Evolutionary conservation across 2,329 filamentous ascomycete species (phyloP).

Genomic region (Hypoxylon sp.): DNA sequence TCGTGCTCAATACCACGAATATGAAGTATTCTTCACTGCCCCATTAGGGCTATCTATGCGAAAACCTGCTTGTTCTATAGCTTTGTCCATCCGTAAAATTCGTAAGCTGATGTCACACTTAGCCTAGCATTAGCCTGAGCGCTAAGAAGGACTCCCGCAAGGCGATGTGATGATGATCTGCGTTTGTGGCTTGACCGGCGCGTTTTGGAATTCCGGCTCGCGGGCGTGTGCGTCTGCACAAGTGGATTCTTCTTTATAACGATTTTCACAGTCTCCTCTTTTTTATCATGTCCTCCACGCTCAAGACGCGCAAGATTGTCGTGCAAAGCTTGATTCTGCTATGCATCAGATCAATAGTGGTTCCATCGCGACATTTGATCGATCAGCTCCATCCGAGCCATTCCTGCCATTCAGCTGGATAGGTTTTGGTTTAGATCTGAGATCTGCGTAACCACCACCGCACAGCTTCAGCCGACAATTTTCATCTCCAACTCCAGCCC

Average conservation of each 20-base stretch:
- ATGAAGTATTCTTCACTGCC: not conserved
- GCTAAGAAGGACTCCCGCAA: conserved; percentile 30
- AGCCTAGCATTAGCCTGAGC: conserved; percentile 20
- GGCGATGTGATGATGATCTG: conserved; percentile 40
- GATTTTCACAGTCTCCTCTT: conserved; percentile 33
- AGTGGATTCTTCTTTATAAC: conserved; percentile 42
- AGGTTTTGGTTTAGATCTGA: conserved; percentile 11
- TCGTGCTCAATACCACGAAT: not conserved
- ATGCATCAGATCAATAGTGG: conserved; percentile 40
- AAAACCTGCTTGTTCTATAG: conserved; percentile 13
- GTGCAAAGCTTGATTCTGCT: conserved; percentile 38
- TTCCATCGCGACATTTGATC: conserved; percentile 26
- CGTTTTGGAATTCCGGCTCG: conserved; percentile 37
- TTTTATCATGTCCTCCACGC: conserved; percentile 9
- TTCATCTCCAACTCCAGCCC: conserved; percentile 7
- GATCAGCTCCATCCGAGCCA: conserved; percentile 25
- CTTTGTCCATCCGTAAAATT: conserved; percentile 9
- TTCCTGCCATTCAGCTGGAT: conserved; percentile 13
- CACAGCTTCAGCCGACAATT: conserved; percentile 16
- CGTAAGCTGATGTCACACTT: conserved; percentile 25
- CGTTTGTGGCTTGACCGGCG: conserved; percentile 41
- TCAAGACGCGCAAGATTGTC: conserved; percentile 22
- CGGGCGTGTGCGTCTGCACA: conserved; percentile 22
- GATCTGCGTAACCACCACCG: conserved; percentile 28
- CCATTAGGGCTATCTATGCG: not conserved